Conservation (phyloP, 1,284 basidiomycete genomes). For the Naganishia sp. region DNA sequence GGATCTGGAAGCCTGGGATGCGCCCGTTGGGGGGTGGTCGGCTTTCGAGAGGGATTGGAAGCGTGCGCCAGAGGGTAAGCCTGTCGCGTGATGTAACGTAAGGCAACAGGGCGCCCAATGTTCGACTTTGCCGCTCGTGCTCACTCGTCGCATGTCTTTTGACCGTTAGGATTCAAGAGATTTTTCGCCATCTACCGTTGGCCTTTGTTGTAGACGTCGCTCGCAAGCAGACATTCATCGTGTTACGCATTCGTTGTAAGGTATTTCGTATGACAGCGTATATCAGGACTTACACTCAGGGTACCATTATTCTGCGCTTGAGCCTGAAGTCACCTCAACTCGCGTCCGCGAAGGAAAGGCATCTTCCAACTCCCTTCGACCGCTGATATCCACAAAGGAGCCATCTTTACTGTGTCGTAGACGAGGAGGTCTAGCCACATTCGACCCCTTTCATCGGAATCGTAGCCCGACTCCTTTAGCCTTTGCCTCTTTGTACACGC, state of each 20-base stretch:
- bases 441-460: no score
- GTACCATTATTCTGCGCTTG: no score
- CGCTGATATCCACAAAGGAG: no score
- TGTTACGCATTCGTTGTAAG: no score
- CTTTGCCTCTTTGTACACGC: no score
- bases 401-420: no score
- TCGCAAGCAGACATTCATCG: no score
- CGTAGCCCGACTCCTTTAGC: no score
- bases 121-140: background rate
- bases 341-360: background rate
- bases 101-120: background rate
- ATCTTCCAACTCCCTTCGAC: no score
- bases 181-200: conserved; percentile 20
- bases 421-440: no score
- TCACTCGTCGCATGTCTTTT: background rate
- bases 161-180: conserved; percentile 6
- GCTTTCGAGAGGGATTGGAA: conserved; percentile 22
- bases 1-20: conserved; percentile 22
- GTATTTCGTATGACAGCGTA: background rate
- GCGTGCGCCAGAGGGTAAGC: conserved; percentile 22
- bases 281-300: background rate
- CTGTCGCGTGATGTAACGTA: conserved; percentile 6
- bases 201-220: conserved; percentile 6
- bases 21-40: conserved; percentile 11
- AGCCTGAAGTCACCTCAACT: background rate